Evolutionary conservation across 176 grass and related monocot genomes (phyloP), one percentile per base, ranked within the genome.

Genomic region (Pharus latifolius): DNA sequence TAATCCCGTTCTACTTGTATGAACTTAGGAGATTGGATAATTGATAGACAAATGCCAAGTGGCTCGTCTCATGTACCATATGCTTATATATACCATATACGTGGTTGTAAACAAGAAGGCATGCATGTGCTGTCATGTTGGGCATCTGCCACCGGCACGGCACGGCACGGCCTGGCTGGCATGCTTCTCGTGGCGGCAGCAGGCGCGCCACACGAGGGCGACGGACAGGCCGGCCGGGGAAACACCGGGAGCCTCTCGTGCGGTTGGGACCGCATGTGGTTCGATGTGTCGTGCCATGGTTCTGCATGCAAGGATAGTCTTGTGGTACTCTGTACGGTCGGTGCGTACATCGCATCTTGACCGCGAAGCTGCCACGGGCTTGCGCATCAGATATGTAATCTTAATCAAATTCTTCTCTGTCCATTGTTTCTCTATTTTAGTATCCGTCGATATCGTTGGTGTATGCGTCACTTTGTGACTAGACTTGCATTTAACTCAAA

Each of bases 101-200:
- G 12, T 13, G 23, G 26, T 25, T 6, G 28, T 10, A 29, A 7
- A 50, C 10, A 45, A 20, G 16, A 71, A 2, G 37, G 17, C 25
- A 58, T 14, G 33, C 11, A 41, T 60, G 59, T 27, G 68, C 58
- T 80, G 78, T 24, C 78, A 72, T 72, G 68, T 37, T 22, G 38
- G 45, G n/a, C n/a, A n/a, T n/a, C n/a, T 34, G 74, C 16, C 49
- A 49, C 35, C 25, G 10, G 61, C 38, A 11, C 45, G 28, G 22
- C 61, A n/a, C 34, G n/a, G 62, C 44, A 69, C 12, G 44, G 47
- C 77, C 66, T 45, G 57, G 77, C 67, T 80, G 77, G 67, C 77
- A 31, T 80, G 77, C 77, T 37, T n/a, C 57, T 47, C 47, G 27
- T 17, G 14, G 49, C 27, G 2, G 56, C 8, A 9, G 77, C 77